Conservation (phyloP, 2,329 filamentous ascomycete species). For the Aureobasidium namibiae region DNA sequence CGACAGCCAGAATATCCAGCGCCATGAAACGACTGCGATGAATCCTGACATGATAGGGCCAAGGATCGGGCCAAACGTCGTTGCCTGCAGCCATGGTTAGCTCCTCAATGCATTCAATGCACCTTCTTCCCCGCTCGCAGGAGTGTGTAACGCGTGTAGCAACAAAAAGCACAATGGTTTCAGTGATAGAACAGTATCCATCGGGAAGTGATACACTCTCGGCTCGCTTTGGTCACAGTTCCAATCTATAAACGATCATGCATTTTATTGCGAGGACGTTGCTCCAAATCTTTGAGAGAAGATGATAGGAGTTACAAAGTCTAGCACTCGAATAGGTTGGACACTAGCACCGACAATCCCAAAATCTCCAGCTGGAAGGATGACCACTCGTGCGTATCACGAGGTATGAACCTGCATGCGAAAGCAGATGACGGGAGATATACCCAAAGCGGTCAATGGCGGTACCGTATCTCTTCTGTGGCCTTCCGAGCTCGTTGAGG, state of each 20-base stretch:
- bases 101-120: neutral
- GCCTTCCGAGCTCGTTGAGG: neutral
- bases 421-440: neutral
- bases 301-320: too few species aligned
- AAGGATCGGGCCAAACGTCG: constrained; percentile 57
- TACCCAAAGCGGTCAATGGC: neutral
- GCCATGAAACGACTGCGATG: constrained; percentile 54
- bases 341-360: neutral
- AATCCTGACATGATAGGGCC: constrained; percentile 59
- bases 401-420: neutral
- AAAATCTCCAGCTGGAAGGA: neutral
- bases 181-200: too few species aligned
- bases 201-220: too few species aligned
- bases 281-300: too few species aligned
- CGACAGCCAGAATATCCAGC: constrained; percentile 63
- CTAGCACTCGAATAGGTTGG: too few species aligned
- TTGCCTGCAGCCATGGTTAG: constrained; percentile 25
- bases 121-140: too few species aligned
- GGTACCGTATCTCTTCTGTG: neutral
- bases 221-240: too few species aligned
- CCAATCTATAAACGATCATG: too few species aligned
- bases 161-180: too few species aligned
- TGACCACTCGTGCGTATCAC: neutral
- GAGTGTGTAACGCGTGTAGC: too few species aligned
- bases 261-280: too few species aligned